phyloP scores from a whole-genome alignment of 768 basidiomycete genomes.

The Leccinum subgranulosum region DNA sequence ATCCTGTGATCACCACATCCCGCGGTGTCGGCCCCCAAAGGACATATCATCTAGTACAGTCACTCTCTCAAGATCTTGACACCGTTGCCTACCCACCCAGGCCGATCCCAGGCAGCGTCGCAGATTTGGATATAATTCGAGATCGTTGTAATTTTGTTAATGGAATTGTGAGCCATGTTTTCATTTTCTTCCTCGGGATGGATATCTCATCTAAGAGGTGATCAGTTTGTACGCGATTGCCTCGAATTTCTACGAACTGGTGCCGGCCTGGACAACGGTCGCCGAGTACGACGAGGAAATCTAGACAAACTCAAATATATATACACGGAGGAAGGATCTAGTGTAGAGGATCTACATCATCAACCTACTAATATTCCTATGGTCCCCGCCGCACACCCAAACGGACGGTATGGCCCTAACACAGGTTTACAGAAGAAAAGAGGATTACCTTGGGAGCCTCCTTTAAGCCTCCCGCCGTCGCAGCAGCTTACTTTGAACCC shows the following conservation, averaged over 20 bases:
- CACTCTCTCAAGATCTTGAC: slow-evolving; percentile 56
- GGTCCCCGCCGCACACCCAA: slow-evolving; percentile 21
- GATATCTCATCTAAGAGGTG: neutral
- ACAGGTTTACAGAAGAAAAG: slow-evolving; percentile 56
- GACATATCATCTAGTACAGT: slow-evolving; percentile 51
- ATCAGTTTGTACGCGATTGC: slow-evolving; percentile 92
- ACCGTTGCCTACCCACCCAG: slow-evolving; percentile 79
- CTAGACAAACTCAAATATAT: slow-evolving; percentile 80
- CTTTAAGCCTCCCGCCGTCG: slow-evolving; percentile 45
- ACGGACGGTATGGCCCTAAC: slow-evolving; percentile 44
- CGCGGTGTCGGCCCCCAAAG: slow-evolving; percentile 72
- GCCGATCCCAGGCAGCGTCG: slow-evolving; percentile 75
- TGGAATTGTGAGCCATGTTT: slow-evolving; percentile 50
- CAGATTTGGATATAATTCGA: slow-evolving; percentile 86
- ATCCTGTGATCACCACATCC: slow-evolving; percentile 42
- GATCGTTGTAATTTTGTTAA: slow-evolving; percentile 80
- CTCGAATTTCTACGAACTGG: slow-evolving; percentile 86
- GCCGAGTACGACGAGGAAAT: slow-evolving; percentile 67
- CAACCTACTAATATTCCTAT: slow-evolving; percentile 14
- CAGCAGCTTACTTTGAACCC: slow-evolving; percentile 43
- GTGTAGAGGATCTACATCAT: slow-evolving; percentile 10
- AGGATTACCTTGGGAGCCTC: slow-evolving; percentile 56
- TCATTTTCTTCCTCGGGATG: neutral
- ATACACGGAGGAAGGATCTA: slow-evolving; percentile 51
- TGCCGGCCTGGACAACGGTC: slow-evolving; percentile 77